Evolutionary conservation across 768 basidiomycete genomes (phyloP).

Genomic region (Boletus edulis): DNA sequence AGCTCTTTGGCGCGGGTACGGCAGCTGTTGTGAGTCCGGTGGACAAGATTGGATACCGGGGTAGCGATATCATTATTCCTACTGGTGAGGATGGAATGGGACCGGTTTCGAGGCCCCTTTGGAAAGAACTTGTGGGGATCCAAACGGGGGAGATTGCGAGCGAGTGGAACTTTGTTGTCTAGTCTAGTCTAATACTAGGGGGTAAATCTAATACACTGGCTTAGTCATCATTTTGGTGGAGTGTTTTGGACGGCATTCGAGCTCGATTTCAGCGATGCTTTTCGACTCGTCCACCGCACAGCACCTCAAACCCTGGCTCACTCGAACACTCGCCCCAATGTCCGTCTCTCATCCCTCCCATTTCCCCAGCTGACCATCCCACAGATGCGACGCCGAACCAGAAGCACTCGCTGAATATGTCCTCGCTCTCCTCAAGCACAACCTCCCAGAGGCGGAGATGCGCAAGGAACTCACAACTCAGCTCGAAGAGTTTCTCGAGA

Average conservation of each 20-base stretch:
- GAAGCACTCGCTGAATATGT: conserved; percentile 92
- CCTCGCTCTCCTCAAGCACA: conserved; percentile 88
- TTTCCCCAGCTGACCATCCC: not conserved
- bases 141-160: conserved; percentile 77
- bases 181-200: too few species aligned
- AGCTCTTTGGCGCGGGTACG: conserved; percentile 51
- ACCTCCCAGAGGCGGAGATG: conserved; percentile 80
- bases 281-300: conserved; percentile 61
- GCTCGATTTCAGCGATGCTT: conserved; percentile 44
- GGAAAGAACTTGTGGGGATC: conserved; percentile 52
- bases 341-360: conserved; percentile 26
- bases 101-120: conserved; percentile 49
- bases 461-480: conserved; percentile 72
- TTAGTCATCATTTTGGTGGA: conserved; percentile 14
- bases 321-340: conserved; percentile 90
- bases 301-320: conserved; percentile 85
- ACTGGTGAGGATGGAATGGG: conserved; percentile 74
- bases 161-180: conserved; percentile 57
- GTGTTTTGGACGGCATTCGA: not conserved
- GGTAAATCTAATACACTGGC: not conserved
- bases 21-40: conserved; percentile 55
- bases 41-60: conserved; percentile 57
- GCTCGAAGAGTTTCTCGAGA: conserved; percentile 91
- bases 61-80: conserved; percentile 52
- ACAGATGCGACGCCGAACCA: conserved; percentile 95